Evolutionary conservation across 306 rosid species (phyloP).

Genomic region (Begonia fuchsioides): DNA sequence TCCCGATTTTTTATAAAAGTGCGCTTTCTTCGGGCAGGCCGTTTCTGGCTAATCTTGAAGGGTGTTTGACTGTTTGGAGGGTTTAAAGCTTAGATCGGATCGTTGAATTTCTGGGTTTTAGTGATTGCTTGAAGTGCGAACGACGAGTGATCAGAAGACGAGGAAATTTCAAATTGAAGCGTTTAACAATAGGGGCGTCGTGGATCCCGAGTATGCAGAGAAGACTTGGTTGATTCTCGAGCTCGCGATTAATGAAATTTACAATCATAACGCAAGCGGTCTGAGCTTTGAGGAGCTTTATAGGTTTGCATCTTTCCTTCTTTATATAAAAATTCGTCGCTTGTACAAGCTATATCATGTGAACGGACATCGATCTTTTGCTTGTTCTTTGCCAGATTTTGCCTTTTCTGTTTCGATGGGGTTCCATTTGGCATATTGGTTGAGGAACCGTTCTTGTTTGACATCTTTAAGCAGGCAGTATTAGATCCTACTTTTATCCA

Average conservation of each 20-base stretch:
- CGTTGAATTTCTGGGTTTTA: neutral
- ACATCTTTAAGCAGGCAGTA: no score
- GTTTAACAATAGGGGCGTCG: constrained; percentile 80
- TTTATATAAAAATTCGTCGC: neutral
- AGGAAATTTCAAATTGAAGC: constrained; percentile 93
- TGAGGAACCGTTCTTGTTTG: no score
- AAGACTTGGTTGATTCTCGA: constrained; percentile 89
- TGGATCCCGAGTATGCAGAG: constrained; percentile 91
- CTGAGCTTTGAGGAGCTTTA: constrained; percentile 95
- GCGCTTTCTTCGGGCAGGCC: no score
- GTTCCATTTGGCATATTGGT: no score
- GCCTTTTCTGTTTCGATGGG: no score
- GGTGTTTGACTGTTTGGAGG: neutral
- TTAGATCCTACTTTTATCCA: no score
- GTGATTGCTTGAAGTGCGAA: constrained; percentile 1
- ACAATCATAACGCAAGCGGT: constrained; percentile 93
- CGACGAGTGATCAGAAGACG: constrained; percentile 88
- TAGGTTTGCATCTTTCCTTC: constrained; percentile 33
- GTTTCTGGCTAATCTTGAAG: no score
- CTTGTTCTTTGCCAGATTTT: no score
- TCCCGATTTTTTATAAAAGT: no score
- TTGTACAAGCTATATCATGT: no score
- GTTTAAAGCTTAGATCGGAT: neutral
- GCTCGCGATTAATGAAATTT: constrained; percentile 74
- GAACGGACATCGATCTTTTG: no score